A percentile compares a stretch with the other conserved stretches of the same genome.
Evolutionary conservation across 139 green algal genomes (phyloP).

Genomic region (Tetradesmus lagerheimii): DNA sequence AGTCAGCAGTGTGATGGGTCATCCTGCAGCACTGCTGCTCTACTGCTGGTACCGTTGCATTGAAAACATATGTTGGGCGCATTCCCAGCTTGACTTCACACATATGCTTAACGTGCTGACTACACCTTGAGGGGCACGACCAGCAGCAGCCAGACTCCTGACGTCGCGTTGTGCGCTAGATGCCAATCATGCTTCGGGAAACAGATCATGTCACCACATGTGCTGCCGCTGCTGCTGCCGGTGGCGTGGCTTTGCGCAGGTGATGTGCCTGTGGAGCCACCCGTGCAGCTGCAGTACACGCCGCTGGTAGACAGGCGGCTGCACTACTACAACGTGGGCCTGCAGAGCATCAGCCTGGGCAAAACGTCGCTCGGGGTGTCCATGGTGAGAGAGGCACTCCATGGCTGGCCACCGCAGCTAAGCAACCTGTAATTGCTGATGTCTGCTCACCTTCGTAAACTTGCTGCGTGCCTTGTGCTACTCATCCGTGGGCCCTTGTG

Average conservation of each 20-base stretch:
- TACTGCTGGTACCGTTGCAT: background rate
- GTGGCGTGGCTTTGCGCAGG: conserved; percentile 56
- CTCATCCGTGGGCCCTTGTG: no score
- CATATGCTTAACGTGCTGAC: no score
- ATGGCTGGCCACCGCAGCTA: no score
- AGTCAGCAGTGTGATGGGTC: conserved; percentile 32
- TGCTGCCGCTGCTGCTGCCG: background rate
- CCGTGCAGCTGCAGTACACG: conserved; percentile 70
- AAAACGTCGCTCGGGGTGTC: conserved; percentile 59
- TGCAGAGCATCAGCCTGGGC: conserved; percentile 75
- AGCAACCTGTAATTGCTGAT: no score
- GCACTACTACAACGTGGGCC: conserved; percentile 89
- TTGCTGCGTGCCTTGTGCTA: no score
- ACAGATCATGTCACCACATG: no score
- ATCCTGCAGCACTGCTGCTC: background rate
- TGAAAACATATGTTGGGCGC: background rate
- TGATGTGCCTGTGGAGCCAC: conserved; percentile 47
- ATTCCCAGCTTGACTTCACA: no score
- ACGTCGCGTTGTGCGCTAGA: no score
- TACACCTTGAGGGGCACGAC: no score
- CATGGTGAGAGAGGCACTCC: conserved; percentile 33
- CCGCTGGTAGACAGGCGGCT: conserved; percentile 57
- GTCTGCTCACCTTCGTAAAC: no score
- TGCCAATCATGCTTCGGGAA: no score
- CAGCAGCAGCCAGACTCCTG: no score